Base-by-base conservation (phyloP, 208 protist genomes). In the Zelonia costaricensis region DNA sequence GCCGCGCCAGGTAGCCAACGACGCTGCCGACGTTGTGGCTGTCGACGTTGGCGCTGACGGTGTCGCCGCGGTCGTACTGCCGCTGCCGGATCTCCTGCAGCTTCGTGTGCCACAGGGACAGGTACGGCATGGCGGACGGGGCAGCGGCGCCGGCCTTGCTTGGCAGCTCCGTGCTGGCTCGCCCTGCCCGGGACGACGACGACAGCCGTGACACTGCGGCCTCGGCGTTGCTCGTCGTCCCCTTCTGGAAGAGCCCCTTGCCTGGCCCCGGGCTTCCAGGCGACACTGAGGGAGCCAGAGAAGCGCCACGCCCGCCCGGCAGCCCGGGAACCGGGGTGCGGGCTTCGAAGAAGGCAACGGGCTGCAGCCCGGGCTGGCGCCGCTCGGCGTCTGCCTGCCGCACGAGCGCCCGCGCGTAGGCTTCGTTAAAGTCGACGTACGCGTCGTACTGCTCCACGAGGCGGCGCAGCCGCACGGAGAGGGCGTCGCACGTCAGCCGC, bases 391-490 rank as follows among this genome's bases (percentile, higher is more conserved):
- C 59, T 16, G 33, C 63, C 33, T 74, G 74, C 35, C 68, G 67
- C 35, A 69, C 47, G 22, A 55, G 38, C 12, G 79, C 70, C 5
- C 62, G 76, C 30, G 76, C 72, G 53, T 78, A 59, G 15, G 59
- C 56, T 30, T 78, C 71, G 36, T 74, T 42, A 45, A 74, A 77
- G 46, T 58, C 61, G 61, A 88, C 83, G 61, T 81, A 88, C 28
- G 58, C 71, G 49, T 84, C 76, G 54, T 89, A 87, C 48, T 79
- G 79, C n/a, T 53, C 43, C 1, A 86, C 74, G 63, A 88, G 84
- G 36, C 78, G 62, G 10, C 63, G 44, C 23, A 89, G 27, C 15
- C 63, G 74, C 28, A 85, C 71, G 4, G 71, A 35, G 42, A 88
- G 65, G 28, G 73, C 68, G 47, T 39, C 27, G 16, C 35, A 40